A percentile compares a stretch with the other conserved stretches of the same genome.
Evolutionary conservation across 164 flowering plant genomes (phyloP).

Genomic region (Kingdonia uniflora): DNA sequence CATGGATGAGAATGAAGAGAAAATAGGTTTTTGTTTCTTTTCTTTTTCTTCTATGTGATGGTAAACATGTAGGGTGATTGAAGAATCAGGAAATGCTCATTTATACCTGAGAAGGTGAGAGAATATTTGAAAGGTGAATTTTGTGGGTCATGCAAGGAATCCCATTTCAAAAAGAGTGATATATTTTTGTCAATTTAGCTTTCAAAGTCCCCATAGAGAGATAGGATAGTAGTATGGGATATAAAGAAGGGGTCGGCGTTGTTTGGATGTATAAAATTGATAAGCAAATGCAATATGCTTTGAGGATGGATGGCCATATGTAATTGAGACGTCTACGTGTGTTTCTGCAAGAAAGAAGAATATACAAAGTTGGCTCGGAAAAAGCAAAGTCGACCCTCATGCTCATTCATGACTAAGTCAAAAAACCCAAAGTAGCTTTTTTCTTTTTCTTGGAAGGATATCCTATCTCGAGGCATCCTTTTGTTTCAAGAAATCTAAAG

Average conservation of each 20-base stretch:
- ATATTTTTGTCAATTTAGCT: conserved; percentile 4
- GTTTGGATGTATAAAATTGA: conserved; percentile 13
- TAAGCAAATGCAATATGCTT: conserved; percentile 31
- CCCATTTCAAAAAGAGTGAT: conserved; percentile 16
- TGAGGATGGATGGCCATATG: conserved; percentile 21
- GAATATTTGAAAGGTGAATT: conserved; percentile 50
- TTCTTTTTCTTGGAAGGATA: conserved; percentile 21
- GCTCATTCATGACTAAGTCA: conserved; percentile 2
- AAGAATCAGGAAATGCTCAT: conserved; percentile 36
- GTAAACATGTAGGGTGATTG: conserved; percentile 15
- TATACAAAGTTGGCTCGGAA: conserved; percentile 38
- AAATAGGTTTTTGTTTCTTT: conserved; percentile 5
- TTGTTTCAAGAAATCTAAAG: conserved; percentile 16
- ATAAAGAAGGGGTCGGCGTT: conserved; percentile 14
- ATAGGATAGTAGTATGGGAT: conserved; percentile 5
- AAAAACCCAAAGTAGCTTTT: conserved; percentile 25
- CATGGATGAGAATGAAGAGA: conserved; percentile 23
- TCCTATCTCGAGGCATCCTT: conserved; percentile 31
- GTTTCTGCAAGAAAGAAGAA: conserved; percentile 12
- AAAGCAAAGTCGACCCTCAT: conserved; percentile 4
- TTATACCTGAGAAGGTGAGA: conserved; percentile 19
- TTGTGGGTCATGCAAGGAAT: conserved; percentile 74
- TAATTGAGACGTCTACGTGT: conserved; percentile 11
- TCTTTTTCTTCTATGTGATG: conserved; percentile 12
- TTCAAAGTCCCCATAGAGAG: conserved; percentile 12